Base-by-base conservation (phyloP, 2,329 filamentous ascomycete genomes). In the Periconia digitata region DNA sequence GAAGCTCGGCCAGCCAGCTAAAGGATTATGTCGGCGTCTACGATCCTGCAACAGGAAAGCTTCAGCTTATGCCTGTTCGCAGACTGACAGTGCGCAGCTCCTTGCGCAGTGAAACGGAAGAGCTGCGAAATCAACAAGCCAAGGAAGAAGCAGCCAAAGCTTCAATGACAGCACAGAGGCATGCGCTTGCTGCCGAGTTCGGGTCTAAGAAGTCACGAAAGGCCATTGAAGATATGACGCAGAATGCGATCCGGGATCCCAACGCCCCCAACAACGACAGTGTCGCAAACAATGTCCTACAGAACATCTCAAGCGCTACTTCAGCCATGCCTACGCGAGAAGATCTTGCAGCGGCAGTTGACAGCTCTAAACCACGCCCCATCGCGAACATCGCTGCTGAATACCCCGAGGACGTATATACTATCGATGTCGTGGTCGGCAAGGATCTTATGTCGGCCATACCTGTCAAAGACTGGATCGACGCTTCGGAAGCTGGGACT, bases 171-270 rank as follows among this genome's bases (percentile, higher is more conserved):
- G 81, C 86, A 22, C 81, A 82, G 64, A 83, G 82, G 58, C 85
- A 84, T 59, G 82, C 85, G 2, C 83, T 95, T 12, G 88, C 87
- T 35, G 80, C 88, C 60, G 84, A 86, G 24, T 95, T 95, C 63
- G 90, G 90, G 68, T 92, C 89, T 21, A 91, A 89, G 76, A 92
- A 92, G 73, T 87, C 89, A 18, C 87, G 85, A 77, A 92, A 92
- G 74, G 86, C 84, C 1, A 84, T 94, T 58, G 78, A 80, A 22
- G 81, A 85, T 47, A 78, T 82, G 54, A 84, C 84, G 2, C 79
- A 88, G 60, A 91, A 92, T 63, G 86, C 87, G 16, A 90, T 92
- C 58, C 73, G 63, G 23, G 53, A 53, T 18, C 50, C 56, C 39
- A 53, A 57, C 24, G 49, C 54, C 13, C 46, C 59, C 12, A 50